phyloP scores from a whole-genome alignment of 495 filamentous ascomycete genomes.

The Talaromyces nanjingensis region DNA sequence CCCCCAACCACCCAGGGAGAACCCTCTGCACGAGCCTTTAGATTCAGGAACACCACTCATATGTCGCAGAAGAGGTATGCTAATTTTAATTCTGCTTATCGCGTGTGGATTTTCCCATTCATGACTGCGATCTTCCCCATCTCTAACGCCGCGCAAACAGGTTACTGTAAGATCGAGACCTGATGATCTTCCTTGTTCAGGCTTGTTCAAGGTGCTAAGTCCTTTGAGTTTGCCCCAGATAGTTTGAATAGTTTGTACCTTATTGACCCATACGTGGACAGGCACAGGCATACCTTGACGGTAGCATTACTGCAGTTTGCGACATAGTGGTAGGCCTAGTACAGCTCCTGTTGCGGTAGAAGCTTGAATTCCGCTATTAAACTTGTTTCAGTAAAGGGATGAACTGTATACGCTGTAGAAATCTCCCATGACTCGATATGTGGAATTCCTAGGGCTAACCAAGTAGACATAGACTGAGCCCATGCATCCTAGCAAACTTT shows the following conservation, averaged over 20 bases:
- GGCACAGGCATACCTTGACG: neutral
- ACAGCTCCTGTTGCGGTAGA: neutral
- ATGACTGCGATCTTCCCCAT: neutral
- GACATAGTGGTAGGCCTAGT: neutral
- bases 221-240: neutral
- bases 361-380: neutral
- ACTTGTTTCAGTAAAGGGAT: neutral
- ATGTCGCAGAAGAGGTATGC: slow-evolving; percentile 4
- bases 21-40: neutral
- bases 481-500: neutral
- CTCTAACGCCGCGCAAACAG: neutral
- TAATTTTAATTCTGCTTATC: neutral
- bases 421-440: neutral
- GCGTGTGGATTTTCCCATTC: neutral
- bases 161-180: neutral
- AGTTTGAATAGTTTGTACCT: neutral
- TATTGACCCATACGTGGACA: neutral
- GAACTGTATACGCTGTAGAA: neutral
- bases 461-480: neutral
- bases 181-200: neutral
- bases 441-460: neutral
- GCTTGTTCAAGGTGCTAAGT: neutral
- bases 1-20: neutral
- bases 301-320: neutral
- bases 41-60: slow-evolving; percentile 6